A percentile compares a stretch with the other conserved stretches of the same genome.
Evolutionary conservation across 2,329 filamentous ascomycete species (phyloP).

Genomic region (Blastomyces emzantsi): DNA sequence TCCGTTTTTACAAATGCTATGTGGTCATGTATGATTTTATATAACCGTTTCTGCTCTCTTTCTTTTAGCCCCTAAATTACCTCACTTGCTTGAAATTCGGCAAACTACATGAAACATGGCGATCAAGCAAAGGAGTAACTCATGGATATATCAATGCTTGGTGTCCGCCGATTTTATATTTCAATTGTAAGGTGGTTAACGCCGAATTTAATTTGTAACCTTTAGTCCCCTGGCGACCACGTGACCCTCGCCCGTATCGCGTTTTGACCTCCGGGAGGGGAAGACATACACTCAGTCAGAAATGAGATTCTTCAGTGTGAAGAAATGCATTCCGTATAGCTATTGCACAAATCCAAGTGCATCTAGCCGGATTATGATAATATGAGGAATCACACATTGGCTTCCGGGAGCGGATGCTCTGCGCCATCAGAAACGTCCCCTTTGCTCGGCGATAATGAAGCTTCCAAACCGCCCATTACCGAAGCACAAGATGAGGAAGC

Average conservation of each 20-base stretch:
- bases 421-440: constrained; percentile 38
- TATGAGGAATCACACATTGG: constrained; percentile 9
- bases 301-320: background rate
- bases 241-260: background rate
- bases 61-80: background rate
- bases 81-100: background rate
- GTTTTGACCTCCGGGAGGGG: background rate
- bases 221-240: background rate
- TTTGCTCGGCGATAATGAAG: constrained; percentile 27
- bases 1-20: background rate
- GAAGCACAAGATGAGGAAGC: constrained; percentile 15
- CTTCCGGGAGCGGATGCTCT: constrained; percentile 3
- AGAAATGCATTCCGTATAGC: background rate
- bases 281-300: background rate
- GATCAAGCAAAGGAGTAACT: no score
- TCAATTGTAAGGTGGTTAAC: no score
- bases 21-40: background rate
- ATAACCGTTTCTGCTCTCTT: background rate
- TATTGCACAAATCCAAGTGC: background rate
- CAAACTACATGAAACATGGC: no score
- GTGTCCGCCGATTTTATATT: no score
- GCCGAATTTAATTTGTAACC: background rate
- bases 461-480: background rate
- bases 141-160: no score
- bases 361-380: constrained; percentile 2